Base-by-base conservation (phyloP, 345 rosid genomes). In the Gossypium australe region DNA sequence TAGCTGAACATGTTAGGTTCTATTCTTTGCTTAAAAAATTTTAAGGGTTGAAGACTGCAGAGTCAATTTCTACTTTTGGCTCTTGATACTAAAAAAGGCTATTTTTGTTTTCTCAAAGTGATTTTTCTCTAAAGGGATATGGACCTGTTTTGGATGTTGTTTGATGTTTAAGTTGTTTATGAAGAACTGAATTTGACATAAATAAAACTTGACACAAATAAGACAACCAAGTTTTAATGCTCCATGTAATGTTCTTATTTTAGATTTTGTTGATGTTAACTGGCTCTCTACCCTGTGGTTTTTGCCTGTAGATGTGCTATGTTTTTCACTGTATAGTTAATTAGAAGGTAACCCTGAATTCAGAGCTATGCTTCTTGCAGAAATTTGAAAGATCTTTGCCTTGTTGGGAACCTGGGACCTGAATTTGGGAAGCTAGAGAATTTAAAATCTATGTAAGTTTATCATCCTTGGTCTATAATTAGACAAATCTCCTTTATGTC, bases 371-470 rank as follows among this genome's bases (percentile, higher is more conserved):
- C 34, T 34, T 64, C 43, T 60, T 78, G 79, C 81, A 91, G 97
- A 84, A 80, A 86, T 75, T 78, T 91, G 82, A 85, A 78, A 80
- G 94, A 91, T 85, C 97, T 94, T 47, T 85, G 87, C 71, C 93
- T 94, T 0, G 78, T 78, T 70, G 98, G 98, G 72, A 87, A 84
- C 48, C 82, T 94, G 70, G 85, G 92, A 59, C 90, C 95, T 18
- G 97, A 94, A 76, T 78, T 92, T 25, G 88, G 90, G 77, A 79
- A 78, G 17, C 83, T 94, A 77, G 44, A 82, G 9, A 72, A 81
- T 81, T 79, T 92, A 74, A 88, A 85, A 79, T 94, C 94, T 47
- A 82, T 94, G 98, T 92, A 87, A 89, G 89, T 69, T 43, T 69
- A 59, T 55, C 59, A 20, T 67, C 24, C 13, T 66, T 38, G 20